These are phyloP conservation scores for Microascus cirrosus DNA, from an alignment of 2,329 filamentous ascomycete species.

Conservation along the genomic window DNA sequence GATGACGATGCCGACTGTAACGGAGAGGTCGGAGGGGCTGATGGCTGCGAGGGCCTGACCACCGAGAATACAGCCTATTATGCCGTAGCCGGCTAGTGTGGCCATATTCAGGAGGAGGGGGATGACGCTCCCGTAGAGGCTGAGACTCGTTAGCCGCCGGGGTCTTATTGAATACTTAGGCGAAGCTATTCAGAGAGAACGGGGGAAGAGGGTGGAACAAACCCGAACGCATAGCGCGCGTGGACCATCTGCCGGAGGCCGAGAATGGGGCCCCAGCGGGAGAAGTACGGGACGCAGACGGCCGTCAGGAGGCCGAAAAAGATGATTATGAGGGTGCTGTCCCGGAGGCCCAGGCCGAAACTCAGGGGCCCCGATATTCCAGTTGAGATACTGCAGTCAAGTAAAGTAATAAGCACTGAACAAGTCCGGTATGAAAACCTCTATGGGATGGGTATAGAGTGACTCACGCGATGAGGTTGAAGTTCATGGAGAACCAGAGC, in stretches of 20 bases:
- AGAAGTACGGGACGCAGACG: conserved; percentile 24
- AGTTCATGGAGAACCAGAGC: conserved; percentile 18
- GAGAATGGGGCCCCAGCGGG: conserved; percentile 28
- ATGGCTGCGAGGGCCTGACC: conserved; percentile 29
- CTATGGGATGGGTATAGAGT: background rate
- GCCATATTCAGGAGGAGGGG: conserved; percentile 29
- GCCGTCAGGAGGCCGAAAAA: conserved; percentile 33
- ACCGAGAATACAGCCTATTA: conserved; percentile 34
- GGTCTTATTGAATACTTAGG: background rate
- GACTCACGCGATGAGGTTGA: conserved; percentile 18
- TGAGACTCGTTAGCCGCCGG: background rate
- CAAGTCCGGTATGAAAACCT: background rate
- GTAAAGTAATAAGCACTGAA: background rate
- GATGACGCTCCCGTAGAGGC: conserved; percentile 10
- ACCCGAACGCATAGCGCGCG: conserved; percentile 22
- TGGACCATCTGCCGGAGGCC: conserved; percentile 36
- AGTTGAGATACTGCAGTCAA: conserved; percentile 21
- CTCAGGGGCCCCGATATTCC: conserved; percentile 34
- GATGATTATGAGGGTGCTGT: conserved; percentile 29
- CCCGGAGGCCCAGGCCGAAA: conserved; percentile 26
- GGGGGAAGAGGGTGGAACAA: conserved; percentile 8
- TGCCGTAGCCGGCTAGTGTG: conserved; percentile 34
- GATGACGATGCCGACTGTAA: conserved; percentile 35
- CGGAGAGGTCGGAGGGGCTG: conserved; percentile 21
- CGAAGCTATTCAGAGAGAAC: no score